Conservation (phyloP, 805 yeast genomes). For the Yamadazyma ubonensis region DNA sequence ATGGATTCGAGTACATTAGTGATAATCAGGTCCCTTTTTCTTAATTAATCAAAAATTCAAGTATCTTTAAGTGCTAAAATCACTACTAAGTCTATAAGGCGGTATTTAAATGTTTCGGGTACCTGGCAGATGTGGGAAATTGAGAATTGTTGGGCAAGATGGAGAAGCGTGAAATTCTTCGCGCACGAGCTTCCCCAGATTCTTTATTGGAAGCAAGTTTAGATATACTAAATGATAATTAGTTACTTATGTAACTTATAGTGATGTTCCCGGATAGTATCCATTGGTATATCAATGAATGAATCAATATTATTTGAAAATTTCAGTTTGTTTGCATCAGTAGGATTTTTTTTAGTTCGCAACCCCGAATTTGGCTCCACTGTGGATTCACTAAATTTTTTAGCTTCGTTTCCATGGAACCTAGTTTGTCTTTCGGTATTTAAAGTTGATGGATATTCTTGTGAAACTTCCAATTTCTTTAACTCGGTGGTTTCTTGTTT, state of each 20-base stretch:
- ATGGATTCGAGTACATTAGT: constrained; percentile 11
- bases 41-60: no score
- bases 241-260: constrained; percentile 4
- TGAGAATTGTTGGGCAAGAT: constrained; percentile 10
- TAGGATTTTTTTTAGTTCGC: no score
- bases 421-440: neutral
- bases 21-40: neutral
- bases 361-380: no score
- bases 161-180: constrained; percentile 7
- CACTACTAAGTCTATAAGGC: no score
- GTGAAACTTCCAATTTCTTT: neutral
- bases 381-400: no score
- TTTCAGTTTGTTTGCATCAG: no score
- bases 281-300: constrained; percentile 13
- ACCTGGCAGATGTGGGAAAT: constrained; percentile 1
- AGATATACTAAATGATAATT: no score
- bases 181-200: constrained; percentile 2
- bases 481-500: neutral
- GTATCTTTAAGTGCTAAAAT: no score
- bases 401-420: no score
- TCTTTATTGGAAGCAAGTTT: neutral
- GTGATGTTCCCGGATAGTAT: constrained; percentile 6
- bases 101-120: neutral
- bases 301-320: constrained; percentile 7
- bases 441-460: neutral